Base-by-base conservation (phyloP, 108 stramenopile genomes). In the Schizochytrium sp. region DNA sequence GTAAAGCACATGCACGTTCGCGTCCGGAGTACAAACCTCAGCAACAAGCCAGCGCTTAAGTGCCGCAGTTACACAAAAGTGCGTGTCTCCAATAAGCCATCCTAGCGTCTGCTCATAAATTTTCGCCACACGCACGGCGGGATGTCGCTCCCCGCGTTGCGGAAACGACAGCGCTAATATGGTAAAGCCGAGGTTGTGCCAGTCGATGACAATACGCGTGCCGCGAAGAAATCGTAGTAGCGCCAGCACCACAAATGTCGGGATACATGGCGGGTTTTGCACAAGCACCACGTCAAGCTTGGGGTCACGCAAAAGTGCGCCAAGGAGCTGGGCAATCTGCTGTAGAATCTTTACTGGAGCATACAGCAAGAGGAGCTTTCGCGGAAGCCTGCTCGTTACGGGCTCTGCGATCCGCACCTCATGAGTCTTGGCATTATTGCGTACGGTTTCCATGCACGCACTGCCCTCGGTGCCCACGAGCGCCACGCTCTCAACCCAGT, bases 161-260 rank as follows among this genome's bases (percentile, higher is more conserved):
- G 34, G 14, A 5, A 28, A 91, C 83, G 60, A 90, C 51, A 21
- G 89, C 92, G 55, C 90, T 28, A 99, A 93, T 95, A 99, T 98
- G 72, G 96, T 96, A 92, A 93, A 98, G 6, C 98, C 99, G 71
- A 99, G 88, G 92, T 99, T 99, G 91, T 99, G 99, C 99, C 97
- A 97, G 89, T 98, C 98, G 60, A 98, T 94, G 19, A 98, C 93
- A 16, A 99, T 89, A n/a, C 90, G 91, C 6, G 97, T 94, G 21
- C 95, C 90, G 18, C 91, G 89, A 34, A 91, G 59, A 71, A 88
- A 59, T 4, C 34, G 18, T 0, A 28, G 55, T 14, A 90, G 19
- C 91, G 95, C 94, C 12, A 92, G 91, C 2, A 97, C 89, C 0
- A 93, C 55, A 41, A 99, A 87, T 3, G 96, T 92, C 3, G 99